Evolutionary conservation across 108 stramenopile species (phyloP), one percentile per base, ranked within the genome.

Genomic region (Nitzschia sp.): DNA sequence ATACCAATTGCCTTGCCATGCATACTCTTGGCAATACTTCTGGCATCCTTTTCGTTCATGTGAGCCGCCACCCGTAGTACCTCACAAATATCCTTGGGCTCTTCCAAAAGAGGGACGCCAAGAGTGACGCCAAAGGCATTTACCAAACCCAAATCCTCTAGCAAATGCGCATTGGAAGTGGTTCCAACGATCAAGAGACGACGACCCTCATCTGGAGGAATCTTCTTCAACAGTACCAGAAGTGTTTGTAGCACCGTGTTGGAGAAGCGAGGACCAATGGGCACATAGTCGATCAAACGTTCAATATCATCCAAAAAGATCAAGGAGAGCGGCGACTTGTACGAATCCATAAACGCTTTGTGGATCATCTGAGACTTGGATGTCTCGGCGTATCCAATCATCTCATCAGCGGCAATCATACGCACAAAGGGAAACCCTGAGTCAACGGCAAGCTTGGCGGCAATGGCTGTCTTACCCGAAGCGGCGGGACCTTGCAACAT

Each of bases 271-370:
- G 96, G 96, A 34, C 98, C 98, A 42, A 98, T 95, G 17, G 89
- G 88, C 8, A 93, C 92, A 75, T 97, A 99, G 55, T 99, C 99
- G 72, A 99, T 98, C 52, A 99, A 74, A 21, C 99, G 87, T 75
- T 99, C 99, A 70, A 99, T 84, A 77, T 99, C 97, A 72, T 99
- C 99, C 55, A 99, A 83, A 46, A 98, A 81, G 63, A 99, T 97
- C 22, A 99, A 77, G 8, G 96, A 97, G 53, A 97, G 77, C 6
- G 97, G 96, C 26, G 91, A 93, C 75, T 96, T 96, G 88, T 98
- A 98, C 21, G 97, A 95, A 85, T 99, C 97, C 65, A 92, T 77
- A 71, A 99, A 99, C 0, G 90, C 92, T 76, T 87, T 96, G 71
- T 94, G 90, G 63, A 99, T 96, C 70, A 80, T 80, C 57, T 81